These are phyloP conservation scores for Chaetomiaceae sp. DNA, from an alignment of 2,329 filamentous ascomycete species.

Conservation along the genomic window DNA sequence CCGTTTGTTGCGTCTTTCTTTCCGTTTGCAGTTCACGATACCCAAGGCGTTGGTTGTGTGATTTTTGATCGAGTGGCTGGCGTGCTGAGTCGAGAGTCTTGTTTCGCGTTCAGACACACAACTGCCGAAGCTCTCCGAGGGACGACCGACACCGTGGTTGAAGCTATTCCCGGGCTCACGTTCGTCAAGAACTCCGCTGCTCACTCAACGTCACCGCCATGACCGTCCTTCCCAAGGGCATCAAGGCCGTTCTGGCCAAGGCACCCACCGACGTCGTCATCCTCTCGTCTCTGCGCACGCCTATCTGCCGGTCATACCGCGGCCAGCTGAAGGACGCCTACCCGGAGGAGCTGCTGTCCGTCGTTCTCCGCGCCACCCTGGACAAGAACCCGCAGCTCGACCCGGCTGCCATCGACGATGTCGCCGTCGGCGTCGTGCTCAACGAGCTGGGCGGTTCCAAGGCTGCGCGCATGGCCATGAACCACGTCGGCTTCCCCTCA, in stretches of 20 bases:
- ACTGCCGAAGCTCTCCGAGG: constrained; percentile 9
- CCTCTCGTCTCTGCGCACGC: constrained; percentile 83
- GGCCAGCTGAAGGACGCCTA: constrained; percentile 81
- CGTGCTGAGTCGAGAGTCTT: neutral
- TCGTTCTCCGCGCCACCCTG: constrained; percentile 61
- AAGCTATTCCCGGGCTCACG: neutral
- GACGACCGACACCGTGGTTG: too few species aligned
- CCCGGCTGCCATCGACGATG: constrained; percentile 65
- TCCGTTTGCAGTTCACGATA: constrained; percentile 8
- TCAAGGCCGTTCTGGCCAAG: constrained; percentile 72
- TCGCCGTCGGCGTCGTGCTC: constrained; percentile 82
- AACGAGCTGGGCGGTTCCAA: constrained; percentile 87
- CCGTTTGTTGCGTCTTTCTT: neutral
- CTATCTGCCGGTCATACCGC: constrained; percentile 76
- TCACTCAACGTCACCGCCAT: neutral
- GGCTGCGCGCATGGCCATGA: constrained; percentile 83
- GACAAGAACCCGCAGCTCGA: constrained; percentile 67
- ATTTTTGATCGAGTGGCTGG: neutral
- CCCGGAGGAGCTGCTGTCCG: constrained; percentile 78
- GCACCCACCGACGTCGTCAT: constrained; percentile 77
- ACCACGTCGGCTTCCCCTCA: constrained; percentile 71
- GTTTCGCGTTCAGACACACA: neutral
- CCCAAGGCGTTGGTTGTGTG: constrained; percentile 1
- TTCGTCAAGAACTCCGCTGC: neutral
- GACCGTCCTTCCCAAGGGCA: constrained; percentile 50